Base-by-base conservation (phyloP, 2,329 filamentous ascomycete genomes). In the Ophiostoma pallidulum region DNA sequence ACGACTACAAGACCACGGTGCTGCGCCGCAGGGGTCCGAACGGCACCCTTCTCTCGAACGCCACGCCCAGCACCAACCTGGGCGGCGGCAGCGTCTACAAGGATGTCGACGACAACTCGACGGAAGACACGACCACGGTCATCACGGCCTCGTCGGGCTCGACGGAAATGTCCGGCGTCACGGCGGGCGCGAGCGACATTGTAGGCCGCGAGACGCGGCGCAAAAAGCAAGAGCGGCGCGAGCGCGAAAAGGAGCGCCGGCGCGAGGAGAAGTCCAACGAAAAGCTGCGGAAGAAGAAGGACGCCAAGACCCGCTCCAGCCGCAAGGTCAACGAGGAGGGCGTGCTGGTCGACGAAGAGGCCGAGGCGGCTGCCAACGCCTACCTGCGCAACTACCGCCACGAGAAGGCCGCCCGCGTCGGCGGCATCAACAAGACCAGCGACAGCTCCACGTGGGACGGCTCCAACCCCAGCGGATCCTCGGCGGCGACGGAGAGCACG, bases 1-100 rank as follows among this genome's bases (percentile, higher is more conserved):
- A 97, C 6, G 92, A 98, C 60, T 98, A 98, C 78, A 97, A 97
- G 64, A 84, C 85, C 1, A 96, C 91, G 0, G 92, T 98, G 2
- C 68, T 98, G 39, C 78, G 92, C 36, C 84, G 90, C 45, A 89
- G 84, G 59, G 90, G 89, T 1, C 88, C 90, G 5, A 90, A 96
- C 66, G 91, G 91, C 35, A 90, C 84, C 38, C 81, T 91, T 2
- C 72, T 96, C 4, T 85, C 80, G 47, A 86, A 87, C 47, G 90
- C 86, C 0, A 95, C 89, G 1, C 79, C 80, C 58, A 83, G 80
- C 58, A 96, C 90, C 1, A 75, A 84, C 53, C 75, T 96, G 0
- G 91, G 91, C n/a, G 89, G 88, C 41, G 88, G 88, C 38, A 91
- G 85, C 65, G 79, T 92, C 13, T 87, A 86, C 65, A 84, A 84